Base-by-base conservation (phyloP, 2,329 filamentous ascomycete species). In the Sporothrix luriei region DNA sequence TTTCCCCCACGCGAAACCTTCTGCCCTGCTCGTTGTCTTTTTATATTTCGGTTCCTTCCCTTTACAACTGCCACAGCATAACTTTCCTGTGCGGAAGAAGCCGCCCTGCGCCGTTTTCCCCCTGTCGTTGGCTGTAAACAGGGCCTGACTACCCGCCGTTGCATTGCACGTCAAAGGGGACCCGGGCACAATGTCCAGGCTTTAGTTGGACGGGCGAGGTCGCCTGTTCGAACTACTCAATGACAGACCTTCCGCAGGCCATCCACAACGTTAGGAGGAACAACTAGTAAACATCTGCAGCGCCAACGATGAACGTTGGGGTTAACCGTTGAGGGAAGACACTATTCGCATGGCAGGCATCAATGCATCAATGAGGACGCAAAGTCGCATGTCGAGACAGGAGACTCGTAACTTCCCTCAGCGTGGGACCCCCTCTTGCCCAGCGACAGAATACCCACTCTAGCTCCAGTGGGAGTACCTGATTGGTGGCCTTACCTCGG, bases 401-500 rank as follows among this genome's bases (percentile, higher is more conserved):
- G 49, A 54, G 33, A 38, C 33, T 40, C 64, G 29, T 24, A 66
- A 54, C 64, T 40, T 38, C n/a, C 21, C 51, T 38, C 64, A 52
- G 29, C 48, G 49, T 54, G 61, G 24, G 40, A 6, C 49, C n/a
- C 51, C 51, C 19, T 29, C 16, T 13, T 26, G 19, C 3, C 26
- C 38, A 55, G 51, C 43, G 16, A 26, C 1, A 24, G 24, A 49
- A 19, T 40, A 59, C 26, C 68, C 68, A 69, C 68, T 33, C 61
- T 51, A 33, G 49, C 29, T 51, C 46, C 19, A 7, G 16, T 5
- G 54, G 16, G 4, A n/a, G 43, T n/a, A 24, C 70, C 38, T 71
- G 19, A 73, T 72, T 73, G 71, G 72, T 72, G 72, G 72, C 72
- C 69, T 71, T 73, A 71, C 70, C 71, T 73, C 72, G 72, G 72